A percentile compares a stretch with the other conserved stretches of the same genome.
Conservation (phyloP, 176 grass and related monocot genomes). For the Hordeum marinum region DNA sequence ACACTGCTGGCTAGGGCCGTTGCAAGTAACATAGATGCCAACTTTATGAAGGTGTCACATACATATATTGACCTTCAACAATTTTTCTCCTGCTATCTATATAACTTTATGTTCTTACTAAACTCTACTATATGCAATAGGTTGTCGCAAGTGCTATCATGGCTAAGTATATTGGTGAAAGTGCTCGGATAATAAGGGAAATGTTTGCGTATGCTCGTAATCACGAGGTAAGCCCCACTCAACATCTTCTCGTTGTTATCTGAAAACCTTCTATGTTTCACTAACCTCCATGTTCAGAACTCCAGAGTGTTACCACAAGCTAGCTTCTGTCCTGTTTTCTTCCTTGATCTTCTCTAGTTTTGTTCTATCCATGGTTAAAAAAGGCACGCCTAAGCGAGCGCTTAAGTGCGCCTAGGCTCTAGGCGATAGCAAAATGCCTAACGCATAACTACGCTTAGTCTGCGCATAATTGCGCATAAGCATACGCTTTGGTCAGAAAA, state of each 20-base stretch:
- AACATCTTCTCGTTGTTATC: not conserved
- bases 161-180: not conserved
- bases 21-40: slow-evolving; percentile 6
- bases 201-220: slow-evolving; percentile 13
- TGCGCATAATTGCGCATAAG: too few relatives aligned
- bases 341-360: not conserved
- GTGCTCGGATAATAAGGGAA: not conserved
- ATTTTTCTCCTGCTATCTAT: not conserved
- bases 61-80: not conserved
- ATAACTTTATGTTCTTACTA: not conserved
- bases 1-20: not conserved
- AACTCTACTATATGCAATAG: not conserved
- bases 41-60: not conserved
- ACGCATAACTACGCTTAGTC: too few relatives aligned
- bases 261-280: not conserved
- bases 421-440: too few relatives aligned
- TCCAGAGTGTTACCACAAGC: too few relatives aligned
- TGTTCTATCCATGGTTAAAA: too few relatives aligned
- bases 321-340: not conserved
- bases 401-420: too few relatives aligned
- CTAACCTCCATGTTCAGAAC: not conserved
- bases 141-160: slow-evolving; percentile 10
- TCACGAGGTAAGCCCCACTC: not conserved
- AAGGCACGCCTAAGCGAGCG: too few relatives aligned
- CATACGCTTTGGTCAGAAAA: too few relatives aligned